Conservation (phyloP, 768 basidiomycete species). For the Hydnum rufescens region DNA sequence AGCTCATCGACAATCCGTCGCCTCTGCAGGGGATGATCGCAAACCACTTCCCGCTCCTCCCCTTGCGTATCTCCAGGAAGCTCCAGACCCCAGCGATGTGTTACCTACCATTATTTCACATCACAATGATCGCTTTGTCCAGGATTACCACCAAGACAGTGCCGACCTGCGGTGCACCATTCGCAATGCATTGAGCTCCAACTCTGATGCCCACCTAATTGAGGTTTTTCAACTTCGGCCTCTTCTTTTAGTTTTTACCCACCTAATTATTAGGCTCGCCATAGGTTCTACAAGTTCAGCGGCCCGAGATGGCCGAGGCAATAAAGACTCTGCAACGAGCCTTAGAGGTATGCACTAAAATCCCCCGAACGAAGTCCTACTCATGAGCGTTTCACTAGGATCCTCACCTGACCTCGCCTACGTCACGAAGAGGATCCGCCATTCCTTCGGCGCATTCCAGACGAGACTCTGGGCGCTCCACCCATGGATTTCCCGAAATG, state of each 20-base stretch:
- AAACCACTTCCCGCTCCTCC: too few species aligned
- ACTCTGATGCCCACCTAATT: constrained; percentile 45
- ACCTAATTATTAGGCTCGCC: not conserved
- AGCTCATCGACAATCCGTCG: constrained; percentile 16
- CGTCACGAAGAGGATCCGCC: not conserved
- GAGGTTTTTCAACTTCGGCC: constrained; percentile 22
- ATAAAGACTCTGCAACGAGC: constrained; percentile 61
- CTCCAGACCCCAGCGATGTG: not conserved
- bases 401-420: not conserved
- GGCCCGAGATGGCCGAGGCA: constrained; percentile 59
- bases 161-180: constrained; percentile 39
- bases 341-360: constrained; percentile 18
- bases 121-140: not conserved
- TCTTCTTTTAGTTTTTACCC: not conserved
- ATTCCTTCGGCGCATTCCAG: not conserved
- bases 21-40: too few species aligned
- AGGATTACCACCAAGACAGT: constrained; percentile 24
- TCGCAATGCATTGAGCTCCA: constrained; percentile 33
- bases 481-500: too few species aligned
- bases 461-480: too few species aligned
- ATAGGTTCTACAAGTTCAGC: constrained; percentile 21
- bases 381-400: not conserved
- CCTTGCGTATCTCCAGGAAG: too few species aligned
- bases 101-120: not conserved
- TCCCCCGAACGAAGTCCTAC: too few species aligned